Conservation (phyloP, 108 stramenopile genomes). For the Mediolabrus comicus region DNA sequence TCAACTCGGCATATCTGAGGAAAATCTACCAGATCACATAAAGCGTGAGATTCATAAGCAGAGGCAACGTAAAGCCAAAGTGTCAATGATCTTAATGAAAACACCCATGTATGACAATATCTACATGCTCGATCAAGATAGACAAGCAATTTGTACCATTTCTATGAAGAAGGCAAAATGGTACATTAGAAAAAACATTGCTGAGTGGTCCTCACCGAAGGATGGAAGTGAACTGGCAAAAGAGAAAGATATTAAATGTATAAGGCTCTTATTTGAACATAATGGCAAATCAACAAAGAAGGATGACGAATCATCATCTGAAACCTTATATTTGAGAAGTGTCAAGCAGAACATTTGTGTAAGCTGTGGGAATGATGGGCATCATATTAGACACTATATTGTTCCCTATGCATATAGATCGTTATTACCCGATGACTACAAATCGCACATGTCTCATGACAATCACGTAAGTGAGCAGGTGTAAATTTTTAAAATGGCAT, state of each 20-base stretch:
- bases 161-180: conserved; percentile 80
- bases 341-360: conserved; percentile 74
- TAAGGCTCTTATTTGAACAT: conserved; percentile 53
- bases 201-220: conserved; percentile 43
- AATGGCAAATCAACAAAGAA: conserved; percentile 26
- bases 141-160: conserved; percentile 61
- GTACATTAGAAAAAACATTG: conserved; percentile 75
- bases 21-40: conserved; percentile 60
- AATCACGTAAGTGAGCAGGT: too few species aligned
- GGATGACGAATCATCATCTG: conserved; percentile 9
- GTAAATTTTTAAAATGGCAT: too few species aligned
- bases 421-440: conserved; percentile 67
- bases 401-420: conserved; percentile 75
- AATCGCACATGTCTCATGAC: conserved; percentile 83
- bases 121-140: conserved; percentile 64
- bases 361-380: conserved; percentile 51
- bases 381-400: conserved; percentile 78
- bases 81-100: conserved; percentile 70
- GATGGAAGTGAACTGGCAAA: conserved; percentile 6
- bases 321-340: conserved; percentile 41
- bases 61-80: conserved; percentile 57
- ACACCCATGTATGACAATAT: conserved; percentile 87
- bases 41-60: conserved; percentile 68
- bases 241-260: conserved; percentile 31
- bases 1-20: conserved; percentile 12